Evolutionary conservation across 2,329 filamentous ascomycete species (phyloP), one percentile per base, ranked within the genome.

Genomic region (Fusarium lateritium): DNA sequence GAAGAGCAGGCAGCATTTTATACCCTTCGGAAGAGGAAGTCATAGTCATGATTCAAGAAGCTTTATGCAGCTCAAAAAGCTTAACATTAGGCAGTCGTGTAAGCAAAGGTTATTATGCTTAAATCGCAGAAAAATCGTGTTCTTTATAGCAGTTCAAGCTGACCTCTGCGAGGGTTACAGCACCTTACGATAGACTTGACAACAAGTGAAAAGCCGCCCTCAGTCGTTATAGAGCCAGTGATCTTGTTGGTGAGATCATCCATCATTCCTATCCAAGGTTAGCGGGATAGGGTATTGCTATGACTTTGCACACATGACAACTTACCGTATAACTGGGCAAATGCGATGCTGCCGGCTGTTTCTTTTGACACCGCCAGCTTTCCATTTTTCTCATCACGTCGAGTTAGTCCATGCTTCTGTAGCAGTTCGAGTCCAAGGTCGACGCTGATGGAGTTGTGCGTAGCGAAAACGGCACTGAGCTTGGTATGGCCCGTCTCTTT

Each of bases 191-290:
- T 26, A 26, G 65, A 69, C 56, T 61, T 71, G 7, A 71, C 61
- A 6, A 70, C 69, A 9, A 68, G 39, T 1, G 64, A 61, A 14
- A 68, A 56, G 10, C 58, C 57, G 5, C 56, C 40, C 5, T 70
- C 58, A 1, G 56, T 46, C 9, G 34, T 38, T n/a, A 70, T 13
- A 5, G 61, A 63, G 19, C 60, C 69, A 9, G 57, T 59, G 11
- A 68, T 65, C 21, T 14, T 56, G 47, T 70, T 70, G 10, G 58
- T 66, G 14, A 70, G 49, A 14, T 69, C 68, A 38, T 69, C 65
- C 19, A 67, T 71, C 57, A 69, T 66, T 22, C 59, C 58, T 63
- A 21, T 26, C 10, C 19, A 13, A 4, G 14, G 40, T 43, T 31
- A 39, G 47, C 26, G 17, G 10, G 26, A 22, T 40, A 4, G 7